Percentiles rank a stretch among this genome's conserved stretches.
These are phyloP conservation scores for Leccinellum albellum DNA, from an alignment of 768 basidiomycete species.

Conservation along the genomic window DNA sequence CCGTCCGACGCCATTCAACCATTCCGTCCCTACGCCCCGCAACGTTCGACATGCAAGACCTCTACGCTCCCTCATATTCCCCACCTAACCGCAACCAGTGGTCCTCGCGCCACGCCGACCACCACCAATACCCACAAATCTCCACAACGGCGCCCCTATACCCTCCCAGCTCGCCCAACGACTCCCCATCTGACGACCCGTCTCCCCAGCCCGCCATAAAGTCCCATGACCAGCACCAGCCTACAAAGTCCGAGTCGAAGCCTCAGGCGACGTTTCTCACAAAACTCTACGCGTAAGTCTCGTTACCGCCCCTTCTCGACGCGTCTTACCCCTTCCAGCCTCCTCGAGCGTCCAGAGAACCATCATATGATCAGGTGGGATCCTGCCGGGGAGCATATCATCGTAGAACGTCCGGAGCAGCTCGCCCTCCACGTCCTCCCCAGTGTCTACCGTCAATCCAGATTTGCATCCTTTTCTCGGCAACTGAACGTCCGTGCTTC, in stretches of 20 bases:
- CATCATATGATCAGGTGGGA: constrained; percentile 98
- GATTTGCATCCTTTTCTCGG: constrained; percentile 95
- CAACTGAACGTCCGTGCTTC: constrained; percentile 83
- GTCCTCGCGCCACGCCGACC: constrained; percentile 32
- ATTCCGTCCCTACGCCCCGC: constrained; percentile 40
- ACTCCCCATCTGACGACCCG: constrained; percentile 46
- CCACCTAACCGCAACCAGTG: constrained; percentile 39
- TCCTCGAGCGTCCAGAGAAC: constrained; percentile 88
- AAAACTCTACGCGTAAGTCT: constrained; percentile 90
- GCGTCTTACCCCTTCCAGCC: constrained; percentile 41
- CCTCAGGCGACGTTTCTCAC: constrained; percentile 95
- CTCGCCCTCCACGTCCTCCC: constrained; percentile 92
- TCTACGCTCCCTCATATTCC: constrained; percentile 42
- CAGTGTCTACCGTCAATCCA: constrained; percentile 91
- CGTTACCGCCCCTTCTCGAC: constrained; percentile 12
- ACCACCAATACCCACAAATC: constrained; percentile 35
- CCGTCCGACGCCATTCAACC: constrained; percentile 30
- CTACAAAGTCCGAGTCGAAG: constrained; percentile 71
- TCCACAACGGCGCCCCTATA: constrained; percentile 31
- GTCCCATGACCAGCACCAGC: constrained; percentile 42
- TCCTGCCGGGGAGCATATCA: constrained; percentile 88
- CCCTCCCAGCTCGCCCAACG: constrained; percentile 36
- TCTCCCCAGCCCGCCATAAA: constrained; percentile 34
- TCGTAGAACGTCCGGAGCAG: constrained; percentile 91
- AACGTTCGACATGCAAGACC: constrained; percentile 44